A percentile compares a stretch with the other conserved stretches of the same genome.
Evolutionary conservation across 331 rosid genomes (phyloP).

Genomic region (Dryas integrifolia): DNA sequence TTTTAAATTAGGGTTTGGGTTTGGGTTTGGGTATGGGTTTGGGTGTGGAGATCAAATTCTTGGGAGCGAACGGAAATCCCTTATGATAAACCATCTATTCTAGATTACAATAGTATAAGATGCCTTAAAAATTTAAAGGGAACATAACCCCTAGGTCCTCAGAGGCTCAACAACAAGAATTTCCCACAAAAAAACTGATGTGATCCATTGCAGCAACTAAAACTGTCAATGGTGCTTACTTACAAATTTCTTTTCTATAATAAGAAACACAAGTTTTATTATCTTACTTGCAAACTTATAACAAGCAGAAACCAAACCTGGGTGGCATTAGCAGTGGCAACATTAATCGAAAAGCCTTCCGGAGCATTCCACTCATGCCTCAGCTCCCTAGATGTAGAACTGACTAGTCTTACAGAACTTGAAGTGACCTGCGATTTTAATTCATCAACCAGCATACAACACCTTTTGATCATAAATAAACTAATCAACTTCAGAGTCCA

Average conservation of each 20-base stretch:
- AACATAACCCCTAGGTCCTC: neutral
- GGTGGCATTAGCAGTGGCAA: constrained; percentile 92
- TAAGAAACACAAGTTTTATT: neutral
- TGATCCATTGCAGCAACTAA: neutral
- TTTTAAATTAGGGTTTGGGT: neutral
- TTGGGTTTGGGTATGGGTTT: neutral
- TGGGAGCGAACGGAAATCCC: neutral
- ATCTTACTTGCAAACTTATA: constrained; percentile 1
- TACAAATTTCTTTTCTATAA: neutral
- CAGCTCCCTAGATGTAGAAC: constrained; percentile 77
- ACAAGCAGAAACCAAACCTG: constrained; percentile 57
- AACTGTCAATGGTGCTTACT: neutral
- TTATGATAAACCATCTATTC: neutral
- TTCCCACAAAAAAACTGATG: neutral
- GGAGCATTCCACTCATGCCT: constrained; percentile 83
- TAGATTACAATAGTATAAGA: neutral
- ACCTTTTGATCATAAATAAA: neutral
- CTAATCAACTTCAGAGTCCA: constrained; percentile 1
- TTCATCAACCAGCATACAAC: constrained; percentile 19
- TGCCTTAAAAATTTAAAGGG: neutral
- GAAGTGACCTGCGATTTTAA: constrained; percentile 66
- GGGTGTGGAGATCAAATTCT: neutral
- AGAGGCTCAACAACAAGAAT: neutral
- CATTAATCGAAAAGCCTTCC: constrained; percentile 74
- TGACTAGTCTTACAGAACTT: constrained; percentile 73